phyloP scores from a whole-genome alignment of 225 moss, liverwort and hornwort genomes.

The Polytrichum commune region DNA sequence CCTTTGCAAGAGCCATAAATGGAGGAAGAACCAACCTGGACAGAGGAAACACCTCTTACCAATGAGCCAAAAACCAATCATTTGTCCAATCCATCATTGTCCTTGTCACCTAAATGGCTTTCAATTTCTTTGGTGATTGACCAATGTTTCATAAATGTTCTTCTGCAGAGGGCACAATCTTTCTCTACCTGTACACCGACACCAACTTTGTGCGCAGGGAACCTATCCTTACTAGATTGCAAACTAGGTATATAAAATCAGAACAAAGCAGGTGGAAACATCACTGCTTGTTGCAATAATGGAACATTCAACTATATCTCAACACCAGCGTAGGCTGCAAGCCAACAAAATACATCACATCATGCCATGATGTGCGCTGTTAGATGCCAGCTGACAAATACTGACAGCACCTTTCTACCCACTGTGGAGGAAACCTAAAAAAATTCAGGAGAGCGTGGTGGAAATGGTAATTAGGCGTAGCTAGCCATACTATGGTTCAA shows the following conservation, averaged over 20 bases:
- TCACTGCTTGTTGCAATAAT: neutral
- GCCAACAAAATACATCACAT: slow-evolving; percentile 10
- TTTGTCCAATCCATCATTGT: no score
- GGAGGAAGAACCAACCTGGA: no score
- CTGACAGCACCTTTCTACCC: slow-evolving; percentile 2
- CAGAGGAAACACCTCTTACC: no score
- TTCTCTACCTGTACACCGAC: no score
- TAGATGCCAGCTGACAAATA: slow-evolving; percentile 6
- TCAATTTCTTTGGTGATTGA: no score
- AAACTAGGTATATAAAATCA: neutral
- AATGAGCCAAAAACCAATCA: no score
- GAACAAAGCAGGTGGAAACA: neutral
- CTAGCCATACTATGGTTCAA: slow-evolving; percentile 3
- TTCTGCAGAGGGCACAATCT: no score
- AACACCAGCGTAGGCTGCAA: slow-evolving; percentile 8
- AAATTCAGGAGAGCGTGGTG: neutral
- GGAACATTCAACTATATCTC: slow-evolving; percentile 4
- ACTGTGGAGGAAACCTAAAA: neutral
- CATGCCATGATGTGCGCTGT: slow-evolving; percentile 5
- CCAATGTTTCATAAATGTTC: no score
- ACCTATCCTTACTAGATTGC: no score
- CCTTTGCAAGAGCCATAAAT: no score
- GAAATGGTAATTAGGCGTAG: neutral
- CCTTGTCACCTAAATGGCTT: no score
- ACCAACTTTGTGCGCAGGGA: no score